phyloP scores from a whole-genome alignment of 139 green algal genomes.

The Pseudopediastrum boryanum region DNA sequence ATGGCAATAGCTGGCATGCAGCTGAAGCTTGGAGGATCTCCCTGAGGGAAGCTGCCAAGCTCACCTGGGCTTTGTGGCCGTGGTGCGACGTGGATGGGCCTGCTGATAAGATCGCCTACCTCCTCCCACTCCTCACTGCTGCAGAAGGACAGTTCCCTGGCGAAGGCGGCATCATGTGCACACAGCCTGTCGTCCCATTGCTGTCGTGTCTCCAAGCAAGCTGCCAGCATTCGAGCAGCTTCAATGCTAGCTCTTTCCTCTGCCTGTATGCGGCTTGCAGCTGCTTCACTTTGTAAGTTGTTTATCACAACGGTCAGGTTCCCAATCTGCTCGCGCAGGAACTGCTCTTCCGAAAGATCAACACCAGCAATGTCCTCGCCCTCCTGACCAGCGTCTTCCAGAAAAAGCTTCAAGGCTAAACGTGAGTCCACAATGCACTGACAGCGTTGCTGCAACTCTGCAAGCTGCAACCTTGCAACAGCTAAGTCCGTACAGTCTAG shows the following conservation, averaged over 20 bases:
- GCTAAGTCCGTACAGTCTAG: too few species aligned
- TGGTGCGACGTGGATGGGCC: not conserved
- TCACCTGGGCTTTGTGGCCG: slow-evolving; percentile 5
- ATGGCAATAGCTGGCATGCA: not conserved
- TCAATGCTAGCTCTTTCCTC: too few species aligned
- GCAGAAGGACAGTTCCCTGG: not conserved
- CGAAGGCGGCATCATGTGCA: slow-evolving; percentile 11
- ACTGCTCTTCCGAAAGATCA: not conserved
- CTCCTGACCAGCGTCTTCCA: not conserved
- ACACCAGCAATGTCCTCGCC: too few species aligned
- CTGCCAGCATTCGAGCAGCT: slow-evolving; percentile 7
- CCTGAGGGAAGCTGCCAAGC: too few species aligned
- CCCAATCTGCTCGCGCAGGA: slow-evolving; percentile 17
- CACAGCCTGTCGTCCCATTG: not conserved
- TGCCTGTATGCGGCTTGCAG: too few species aligned
- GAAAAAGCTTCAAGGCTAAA: not conserved
- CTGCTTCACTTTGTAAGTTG: not conserved
- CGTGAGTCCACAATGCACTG: not conserved
- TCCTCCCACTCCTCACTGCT: slow-evolving; percentile 28
- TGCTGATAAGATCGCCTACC: not conserved
- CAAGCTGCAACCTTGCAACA: slow-evolving; percentile 18
- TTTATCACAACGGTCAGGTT: not conserved
- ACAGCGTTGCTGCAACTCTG: not conserved
- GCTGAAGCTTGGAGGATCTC: too few species aligned
- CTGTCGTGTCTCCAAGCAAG: not conserved